Base-by-base conservation (phyloP, 202 grass and related monocot genomes). In the Musa balbisiana region DNA sequence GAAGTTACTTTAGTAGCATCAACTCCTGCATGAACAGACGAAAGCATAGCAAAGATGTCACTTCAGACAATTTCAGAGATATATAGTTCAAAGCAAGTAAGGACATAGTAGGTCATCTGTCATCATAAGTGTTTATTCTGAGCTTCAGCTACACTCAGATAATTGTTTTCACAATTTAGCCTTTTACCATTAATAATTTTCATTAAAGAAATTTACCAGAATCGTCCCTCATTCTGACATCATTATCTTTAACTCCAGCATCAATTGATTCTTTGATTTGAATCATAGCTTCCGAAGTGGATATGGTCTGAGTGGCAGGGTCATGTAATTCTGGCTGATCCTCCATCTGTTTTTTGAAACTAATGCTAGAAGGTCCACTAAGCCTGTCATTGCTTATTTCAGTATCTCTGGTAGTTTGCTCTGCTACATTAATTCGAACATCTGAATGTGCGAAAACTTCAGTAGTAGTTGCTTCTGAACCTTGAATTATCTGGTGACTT, bases 141-240 rank as follows among this genome's bases (percentile, higher is more conserved):
- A 26, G 27, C 27, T 3, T 29, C 2, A 29, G 27, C 27, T 29
- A 29, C 27, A 29, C 27, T 29, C 27, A 29, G 2, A 29, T 29
- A 29, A 29, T 29, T 29, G 27, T 29, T 29, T 29, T 29, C 27
- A 29, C 27, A 29, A 29, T 29, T 29, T 29, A 29, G 2, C 27
- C 2, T 29, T 29, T 29, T 3, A 29, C 27, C 2, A 29, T 29
- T 29, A 1, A 29, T 29, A 29, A 29, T 29, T 29, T 29, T 29
- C 27, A 49, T 90, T 82, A 76, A 65, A 65, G 62, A 25, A 25
- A 65, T 43, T 3, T 55, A 73, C 71, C 71, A 53, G 51, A 20
- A 26, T 55, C 21, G 16, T 8, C 26, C 51, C 14, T 53, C 52
- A 15, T 24, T 23, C 11, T 24, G 6, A 53, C 49, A 23, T 17